Conservation (phyloP, 139 green algal species). For the Picochlorum sp. region DNA sequence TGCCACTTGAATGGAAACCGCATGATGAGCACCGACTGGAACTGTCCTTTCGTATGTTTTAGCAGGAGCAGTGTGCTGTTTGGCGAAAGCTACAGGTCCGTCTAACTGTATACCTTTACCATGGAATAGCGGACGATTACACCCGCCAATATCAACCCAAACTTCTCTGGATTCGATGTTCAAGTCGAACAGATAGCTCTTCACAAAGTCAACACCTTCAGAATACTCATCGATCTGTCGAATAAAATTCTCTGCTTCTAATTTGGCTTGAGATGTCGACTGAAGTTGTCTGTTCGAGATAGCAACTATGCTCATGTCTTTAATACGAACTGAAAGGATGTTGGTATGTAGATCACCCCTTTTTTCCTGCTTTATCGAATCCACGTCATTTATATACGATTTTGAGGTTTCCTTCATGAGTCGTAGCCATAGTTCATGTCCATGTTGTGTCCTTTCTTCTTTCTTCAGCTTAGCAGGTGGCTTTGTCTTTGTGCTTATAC, state of each 20-base stretch:
- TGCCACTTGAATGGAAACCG: constrained; percentile 7
- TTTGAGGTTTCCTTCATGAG: too few relatives aligned
- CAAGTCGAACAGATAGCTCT: background rate
- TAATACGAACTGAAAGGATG: too few relatives aligned
- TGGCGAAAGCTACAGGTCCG: constrained; percentile 36
- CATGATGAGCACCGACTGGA: constrained; percentile 35
- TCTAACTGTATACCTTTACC: constrained; percentile 5
- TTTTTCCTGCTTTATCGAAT: too few relatives aligned
- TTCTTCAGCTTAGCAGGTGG: too few relatives aligned
- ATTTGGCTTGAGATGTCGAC: too few relatives aligned
- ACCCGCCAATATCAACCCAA: background rate
- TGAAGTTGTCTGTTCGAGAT: too few relatives aligned
- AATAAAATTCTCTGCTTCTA: background rate
- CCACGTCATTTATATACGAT: too few relatives aligned
- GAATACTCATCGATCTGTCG: background rate
- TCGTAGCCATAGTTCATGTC: too few relatives aligned
- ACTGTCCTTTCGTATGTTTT: background rate
- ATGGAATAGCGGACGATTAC: constrained; percentile 14
- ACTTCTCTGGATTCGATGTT: background rate
- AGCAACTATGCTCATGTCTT: too few relatives aligned
- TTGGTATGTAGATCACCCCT: too few relatives aligned
- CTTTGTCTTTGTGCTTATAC: too few relatives aligned
- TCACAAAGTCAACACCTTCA: background rate
- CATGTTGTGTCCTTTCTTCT: too few relatives aligned
- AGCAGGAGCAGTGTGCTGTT: constrained; percentile 42